phyloP scores from a whole-genome alignment of 345 rosid species.

The Orychophragmus violaceus region DNA sequence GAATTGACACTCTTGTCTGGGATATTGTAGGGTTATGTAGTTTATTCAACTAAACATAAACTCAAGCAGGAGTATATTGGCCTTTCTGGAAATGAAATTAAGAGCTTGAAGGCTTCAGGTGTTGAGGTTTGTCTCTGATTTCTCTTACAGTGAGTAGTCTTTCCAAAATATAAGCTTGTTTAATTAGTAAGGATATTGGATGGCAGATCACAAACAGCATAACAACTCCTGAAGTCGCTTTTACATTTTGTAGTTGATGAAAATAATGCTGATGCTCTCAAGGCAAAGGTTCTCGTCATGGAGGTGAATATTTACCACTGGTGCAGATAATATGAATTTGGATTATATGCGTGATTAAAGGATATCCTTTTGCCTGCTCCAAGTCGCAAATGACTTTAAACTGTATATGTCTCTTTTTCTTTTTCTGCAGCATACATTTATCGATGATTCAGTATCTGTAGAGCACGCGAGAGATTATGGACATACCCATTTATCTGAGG shows the following conservation, averaged over 20 bases:
- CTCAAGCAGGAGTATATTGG: slow-evolving; percentile 74
- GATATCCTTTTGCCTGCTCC: not conserved
- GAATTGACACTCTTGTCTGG: not conserved
- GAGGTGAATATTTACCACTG: slow-evolving; percentile 49
- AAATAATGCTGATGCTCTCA: too few species aligned
- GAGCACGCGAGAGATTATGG: slow-evolving; percentile 93
- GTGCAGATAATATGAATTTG: slow-evolving; percentile 4
- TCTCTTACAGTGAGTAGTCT: not conserved
- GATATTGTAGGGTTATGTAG: slow-evolving; percentile 68
- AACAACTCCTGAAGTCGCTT: slow-evolving; percentile 74
- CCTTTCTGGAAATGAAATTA: slow-evolving; percentile 59
- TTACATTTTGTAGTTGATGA: slow-evolving; percentile 76
- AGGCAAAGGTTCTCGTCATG: too few species aligned
- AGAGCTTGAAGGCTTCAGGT: slow-evolving; percentile 73
- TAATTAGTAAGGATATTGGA: slow-evolving; percentile 16
- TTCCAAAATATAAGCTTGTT: not conserved
- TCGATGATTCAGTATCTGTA: slow-evolving; percentile 52
- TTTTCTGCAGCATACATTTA: slow-evolving; percentile 62
- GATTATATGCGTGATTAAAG: not conserved
- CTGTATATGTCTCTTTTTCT: not conserved
- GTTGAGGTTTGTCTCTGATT: slow-evolving; percentile 55
- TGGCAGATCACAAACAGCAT: too few species aligned
- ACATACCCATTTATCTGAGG: slow-evolving; percentile 73
- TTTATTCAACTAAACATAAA: slow-evolving; percentile 69
- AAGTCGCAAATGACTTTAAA: not conserved